phyloP scores from a whole-genome alignment of 2,329 filamentous ascomycete species.

The Pseudogymnoascus verrucosus region DNA sequence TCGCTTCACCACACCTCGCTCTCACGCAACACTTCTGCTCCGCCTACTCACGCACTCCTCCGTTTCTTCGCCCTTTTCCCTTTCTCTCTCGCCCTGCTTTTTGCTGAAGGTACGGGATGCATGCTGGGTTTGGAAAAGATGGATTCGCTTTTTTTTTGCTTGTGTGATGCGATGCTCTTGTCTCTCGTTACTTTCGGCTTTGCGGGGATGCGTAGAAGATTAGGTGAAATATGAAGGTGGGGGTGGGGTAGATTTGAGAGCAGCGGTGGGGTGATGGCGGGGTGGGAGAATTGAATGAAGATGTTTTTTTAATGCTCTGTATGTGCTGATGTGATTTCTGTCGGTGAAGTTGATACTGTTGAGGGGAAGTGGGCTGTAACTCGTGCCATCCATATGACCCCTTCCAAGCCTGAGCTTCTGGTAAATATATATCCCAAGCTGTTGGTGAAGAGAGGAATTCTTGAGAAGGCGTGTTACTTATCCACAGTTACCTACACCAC shows the following conservation, averaged over 20 bases:
- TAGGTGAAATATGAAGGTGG: no score
- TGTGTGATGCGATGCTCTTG: no score
- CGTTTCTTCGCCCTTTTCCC: not conserved
- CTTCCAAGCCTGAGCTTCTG: no score
- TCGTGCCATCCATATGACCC: not conserved
- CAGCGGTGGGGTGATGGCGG: no score
- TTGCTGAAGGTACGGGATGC: no score
- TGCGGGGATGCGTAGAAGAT: no score
- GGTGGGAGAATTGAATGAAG: not conserved
- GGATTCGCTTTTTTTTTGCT: not conserved
- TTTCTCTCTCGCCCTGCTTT: not conserved
- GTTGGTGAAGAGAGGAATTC: no score
- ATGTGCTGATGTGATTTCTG: not conserved
- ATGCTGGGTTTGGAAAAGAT: not conserved
- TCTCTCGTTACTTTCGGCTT: no score
- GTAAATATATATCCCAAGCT: no score
- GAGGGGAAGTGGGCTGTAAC: not conserved
- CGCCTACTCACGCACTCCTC: not conserved
- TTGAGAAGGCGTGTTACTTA: no score
- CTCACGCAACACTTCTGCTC: not conserved
- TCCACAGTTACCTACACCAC: no score
- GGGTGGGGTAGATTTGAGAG: no score
- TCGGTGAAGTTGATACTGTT: not conserved
- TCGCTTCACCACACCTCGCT: not conserved
- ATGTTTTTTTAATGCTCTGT: not conserved